phyloP scores from a whole-genome alignment of 352 stramenopile species.

The Saprolegnia diclina region DNA sequence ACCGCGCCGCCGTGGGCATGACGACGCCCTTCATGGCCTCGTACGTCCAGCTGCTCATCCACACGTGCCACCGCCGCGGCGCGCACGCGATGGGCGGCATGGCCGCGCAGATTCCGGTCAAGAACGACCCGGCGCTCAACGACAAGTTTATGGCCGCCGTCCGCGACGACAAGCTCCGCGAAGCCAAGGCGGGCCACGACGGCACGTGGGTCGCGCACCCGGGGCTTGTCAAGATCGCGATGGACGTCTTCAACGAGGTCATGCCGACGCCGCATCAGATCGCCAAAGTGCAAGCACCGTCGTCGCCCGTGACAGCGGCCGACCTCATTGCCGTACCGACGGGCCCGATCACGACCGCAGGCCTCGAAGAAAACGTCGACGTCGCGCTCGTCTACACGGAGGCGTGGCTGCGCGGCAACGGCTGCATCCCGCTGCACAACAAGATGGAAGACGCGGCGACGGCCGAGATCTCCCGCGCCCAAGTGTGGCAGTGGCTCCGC shows the following conservation, averaged over 20 bases:
- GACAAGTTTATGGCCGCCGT: slow-evolving; percentile 86
- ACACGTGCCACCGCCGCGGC: slow-evolving; percentile 93
- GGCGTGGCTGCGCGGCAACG: slow-evolving; percentile 89
- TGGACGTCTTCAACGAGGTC: slow-evolving; percentile 91
- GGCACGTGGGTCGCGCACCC: slow-evolving; percentile 96
- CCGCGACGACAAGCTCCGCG: slow-evolving; percentile 86
- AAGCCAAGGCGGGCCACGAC: slow-evolving; percentile 91
- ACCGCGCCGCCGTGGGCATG: slow-evolving; percentile 91
- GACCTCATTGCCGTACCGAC: slow-evolving; percentile 53
- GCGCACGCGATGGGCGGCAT: slow-evolving; percentile 96
- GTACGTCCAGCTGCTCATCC: slow-evolving; percentile 93
- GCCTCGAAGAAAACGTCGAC: slow-evolving; percentile 87
- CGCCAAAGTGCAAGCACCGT: slow-evolving; percentile 45
- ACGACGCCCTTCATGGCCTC: slow-evolving; percentile 91
- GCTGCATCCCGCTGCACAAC: slow-evolving; percentile 92
- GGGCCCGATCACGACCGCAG: slow-evolving; percentile 69
- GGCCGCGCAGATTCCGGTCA: slow-evolving; percentile 95
- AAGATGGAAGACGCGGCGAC: slow-evolving; percentile 95
- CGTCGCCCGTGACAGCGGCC: slow-evolving; percentile 32
- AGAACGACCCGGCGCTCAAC: slow-evolving; percentile 87
- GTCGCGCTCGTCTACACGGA: slow-evolving; percentile 93
- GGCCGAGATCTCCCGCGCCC: slow-evolving; percentile 90
- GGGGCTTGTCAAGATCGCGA: slow-evolving; percentile 88
- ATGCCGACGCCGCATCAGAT: slow-evolving; percentile 93
- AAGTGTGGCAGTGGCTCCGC: slow-evolving; percentile 92